phyloP scores from a whole-genome alignment of 73 alveolate genomes.

The Halteria grandinella region DNA sequence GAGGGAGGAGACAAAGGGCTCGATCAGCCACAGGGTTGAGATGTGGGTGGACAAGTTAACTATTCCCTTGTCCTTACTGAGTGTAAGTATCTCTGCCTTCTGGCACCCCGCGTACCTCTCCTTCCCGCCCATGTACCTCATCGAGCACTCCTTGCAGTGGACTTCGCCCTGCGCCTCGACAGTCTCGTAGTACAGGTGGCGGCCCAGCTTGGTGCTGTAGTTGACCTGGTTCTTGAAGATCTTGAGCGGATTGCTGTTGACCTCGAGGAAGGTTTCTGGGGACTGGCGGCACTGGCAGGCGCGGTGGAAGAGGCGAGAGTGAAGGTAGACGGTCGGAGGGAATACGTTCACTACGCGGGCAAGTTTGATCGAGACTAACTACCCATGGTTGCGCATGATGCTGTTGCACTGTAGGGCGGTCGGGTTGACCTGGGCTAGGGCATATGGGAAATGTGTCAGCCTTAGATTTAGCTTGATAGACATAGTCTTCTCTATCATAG shows the following conservation, averaged over 20 bases:
- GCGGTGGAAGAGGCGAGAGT: neutral
- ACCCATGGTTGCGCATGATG: slow-evolving; percentile 24
- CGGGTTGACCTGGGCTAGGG: slow-evolving; percentile 8
- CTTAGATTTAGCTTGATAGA: slow-evolving; percentile 4
- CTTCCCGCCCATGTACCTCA: neutral
- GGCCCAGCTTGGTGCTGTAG: neutral
- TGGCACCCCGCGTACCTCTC: slow-evolving; percentile 19
- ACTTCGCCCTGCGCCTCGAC: neutral
- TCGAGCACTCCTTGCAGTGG: neutral
- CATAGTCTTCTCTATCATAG: neutral
- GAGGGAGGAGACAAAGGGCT: slow-evolving; percentile 44
- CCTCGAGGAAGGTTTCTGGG: neutral
- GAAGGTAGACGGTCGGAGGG: slow-evolving; percentile 12
- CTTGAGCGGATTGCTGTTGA: slow-evolving; percentile 43
- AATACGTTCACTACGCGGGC: slow-evolving; percentile 44
- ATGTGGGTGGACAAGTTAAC: neutral
- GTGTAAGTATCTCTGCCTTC: slow-evolving; percentile 51
- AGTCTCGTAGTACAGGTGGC: slow-evolving; percentile 15
- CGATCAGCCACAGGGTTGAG: slow-evolving; percentile 45
- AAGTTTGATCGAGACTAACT: slow-evolving; percentile 22
- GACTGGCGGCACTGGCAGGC: slow-evolving; percentile 14
- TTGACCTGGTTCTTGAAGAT: slow-evolving; percentile 48
- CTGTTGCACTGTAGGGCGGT: slow-evolving; percentile 17
- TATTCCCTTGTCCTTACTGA: neutral
- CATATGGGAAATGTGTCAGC: slow-evolving; percentile 34